Evolutionary conservation across 83 land plant genomes (phyloP).

Genomic region (Thuja plicata): DNA sequence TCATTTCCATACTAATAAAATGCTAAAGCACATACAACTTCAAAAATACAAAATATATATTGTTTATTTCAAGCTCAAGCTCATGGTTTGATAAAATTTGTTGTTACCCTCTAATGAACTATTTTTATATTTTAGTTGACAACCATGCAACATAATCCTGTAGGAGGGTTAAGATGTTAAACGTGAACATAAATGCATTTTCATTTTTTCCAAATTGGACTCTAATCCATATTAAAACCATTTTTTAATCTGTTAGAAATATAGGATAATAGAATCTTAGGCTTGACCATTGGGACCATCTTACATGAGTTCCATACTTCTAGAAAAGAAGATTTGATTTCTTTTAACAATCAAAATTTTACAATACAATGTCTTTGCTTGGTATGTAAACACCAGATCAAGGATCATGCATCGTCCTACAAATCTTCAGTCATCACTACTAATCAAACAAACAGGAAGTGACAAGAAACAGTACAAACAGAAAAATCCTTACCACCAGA

Average conservation of each 20-base stretch:
- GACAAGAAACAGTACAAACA: not conserved
- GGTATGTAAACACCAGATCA: not conserved
- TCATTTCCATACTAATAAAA: not conserved
- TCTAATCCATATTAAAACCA: not conserved
- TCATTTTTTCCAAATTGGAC: not conserved
- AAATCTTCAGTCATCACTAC: not conserved
- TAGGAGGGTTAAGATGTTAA: not conserved
- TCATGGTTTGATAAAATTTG: not conserved
- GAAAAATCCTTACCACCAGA: slow-evolving; percentile 47
- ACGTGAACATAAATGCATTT: not conserved
- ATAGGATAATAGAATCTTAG: not conserved
- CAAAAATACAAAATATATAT: not conserved
- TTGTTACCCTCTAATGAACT: not conserved
- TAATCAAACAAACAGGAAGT: slow-evolving; percentile 6
- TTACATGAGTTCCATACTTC: not conserved
- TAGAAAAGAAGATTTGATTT: not conserved
- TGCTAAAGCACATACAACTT: not conserved
- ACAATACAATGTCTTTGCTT: not conserved
- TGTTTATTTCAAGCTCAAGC: not conserved
- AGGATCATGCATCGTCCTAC: not conserved
- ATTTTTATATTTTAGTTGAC: not conserved
- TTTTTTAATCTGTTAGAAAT: not conserved
- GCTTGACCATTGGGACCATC: not conserved
- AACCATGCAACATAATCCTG: not conserved
- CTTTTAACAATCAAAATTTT: not conserved